These are phyloP conservation scores for Drechslerella coelobrocha DNA, from an alignment of 2,329 filamentous ascomycete species.

Conservation along the genomic window DNA sequence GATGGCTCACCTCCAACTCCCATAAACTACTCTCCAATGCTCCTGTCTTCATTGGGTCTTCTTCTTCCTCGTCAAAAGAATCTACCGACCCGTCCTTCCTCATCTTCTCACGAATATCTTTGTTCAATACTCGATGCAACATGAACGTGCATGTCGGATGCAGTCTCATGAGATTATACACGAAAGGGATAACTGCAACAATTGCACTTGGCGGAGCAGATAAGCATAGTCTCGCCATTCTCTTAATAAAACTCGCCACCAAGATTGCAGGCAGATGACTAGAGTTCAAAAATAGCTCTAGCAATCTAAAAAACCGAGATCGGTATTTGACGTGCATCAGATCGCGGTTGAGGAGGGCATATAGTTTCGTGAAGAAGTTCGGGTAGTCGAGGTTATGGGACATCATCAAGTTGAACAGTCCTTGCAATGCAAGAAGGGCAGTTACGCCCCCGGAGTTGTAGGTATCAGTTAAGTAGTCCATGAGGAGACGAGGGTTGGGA, in stretches of 20 bases:
- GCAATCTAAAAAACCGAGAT: conserved; percentile 86
- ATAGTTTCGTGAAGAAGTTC: conserved; percentile 90
- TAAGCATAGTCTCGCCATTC: conserved; percentile 82
- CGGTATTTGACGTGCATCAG: conserved; percentile 93
- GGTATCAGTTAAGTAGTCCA: conserved; percentile 95
- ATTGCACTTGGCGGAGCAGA: conserved; percentile 88
- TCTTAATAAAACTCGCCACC: conserved; percentile 95
- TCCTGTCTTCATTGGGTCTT: conserved; percentile 80
- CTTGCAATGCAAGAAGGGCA: conserved; percentile 85
- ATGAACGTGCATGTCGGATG: conserved; percentile 95
- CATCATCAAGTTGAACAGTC: conserved; percentile 92
- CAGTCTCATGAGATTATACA: conserved; percentile 90
- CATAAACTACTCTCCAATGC: conserved; percentile 93
- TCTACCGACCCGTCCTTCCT: conserved; percentile 72
- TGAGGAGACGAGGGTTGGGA: conserved; percentile 81
- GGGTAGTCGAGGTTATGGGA: conserved; percentile 96
- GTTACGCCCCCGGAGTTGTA: conserved; percentile 86
- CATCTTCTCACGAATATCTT: conserved; percentile 67
- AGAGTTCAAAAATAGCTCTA: conserved; percentile 88
- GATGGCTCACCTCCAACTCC: conserved; percentile 78
- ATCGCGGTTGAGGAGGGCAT: conserved; percentile 84
- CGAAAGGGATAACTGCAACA: conserved; percentile 86
- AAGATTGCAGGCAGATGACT: conserved; percentile 89
- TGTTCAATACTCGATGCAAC: conserved; percentile 78
- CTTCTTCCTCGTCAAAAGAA: conserved; percentile 76